These are phyloP conservation scores for Brettanomyces sp. DNA, from an alignment of 805 yeast genomes.

Conservation along the genomic window DNA sequence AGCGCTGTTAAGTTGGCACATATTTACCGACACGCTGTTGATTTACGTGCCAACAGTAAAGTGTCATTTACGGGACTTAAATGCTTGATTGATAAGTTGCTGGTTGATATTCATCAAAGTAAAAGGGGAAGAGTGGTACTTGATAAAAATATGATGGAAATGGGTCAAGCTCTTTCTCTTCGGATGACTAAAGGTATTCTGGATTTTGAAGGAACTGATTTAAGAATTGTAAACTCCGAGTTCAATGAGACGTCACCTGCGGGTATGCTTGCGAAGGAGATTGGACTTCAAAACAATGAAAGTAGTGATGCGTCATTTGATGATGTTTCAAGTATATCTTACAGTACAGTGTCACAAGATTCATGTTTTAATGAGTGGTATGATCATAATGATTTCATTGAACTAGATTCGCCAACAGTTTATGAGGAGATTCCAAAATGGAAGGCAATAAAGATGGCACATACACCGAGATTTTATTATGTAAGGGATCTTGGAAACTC, in stretches of 20 bases:
- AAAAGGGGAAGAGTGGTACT: constrained; percentile 28
- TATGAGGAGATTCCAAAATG: constrained; percentile 29
- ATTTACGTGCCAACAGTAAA: constrained; percentile 30
- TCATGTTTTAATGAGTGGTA: constrained; percentile 40
- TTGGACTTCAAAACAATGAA: constrained; percentile 16
- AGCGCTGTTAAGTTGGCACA: constrained; percentile 71
- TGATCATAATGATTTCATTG: constrained; percentile 68
- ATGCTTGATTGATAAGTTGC: constrained; percentile 43
- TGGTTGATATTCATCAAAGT: constrained; percentile 60
- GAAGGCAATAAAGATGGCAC: constrained; percentile 41
- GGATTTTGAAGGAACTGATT: constrained; percentile 58
- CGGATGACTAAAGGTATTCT: constrained; percentile 63
- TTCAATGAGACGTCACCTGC: constrained; percentile 48
- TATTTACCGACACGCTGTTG: constrained; percentile 43
- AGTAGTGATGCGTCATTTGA: constrained; percentile 9
- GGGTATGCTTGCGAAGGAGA: constrained; percentile 28
- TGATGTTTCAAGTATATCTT: constrained; percentile 14
- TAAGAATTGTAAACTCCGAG: constrained; percentile 54
- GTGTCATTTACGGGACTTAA: constrained; percentile 64
- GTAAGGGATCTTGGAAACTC: constrained; percentile 41
- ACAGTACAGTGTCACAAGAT: constrained; percentile 7
- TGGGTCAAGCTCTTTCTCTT: constrained; percentile 41
- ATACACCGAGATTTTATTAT: constrained; percentile 52
- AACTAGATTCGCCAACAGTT: constrained; percentile 44
- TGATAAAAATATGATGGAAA: constrained; percentile 31